Evolutionary conservation across 192 early-diverging fungal species (phyloP).

Genomic region (Umbelopsis ramanniana): DNA sequence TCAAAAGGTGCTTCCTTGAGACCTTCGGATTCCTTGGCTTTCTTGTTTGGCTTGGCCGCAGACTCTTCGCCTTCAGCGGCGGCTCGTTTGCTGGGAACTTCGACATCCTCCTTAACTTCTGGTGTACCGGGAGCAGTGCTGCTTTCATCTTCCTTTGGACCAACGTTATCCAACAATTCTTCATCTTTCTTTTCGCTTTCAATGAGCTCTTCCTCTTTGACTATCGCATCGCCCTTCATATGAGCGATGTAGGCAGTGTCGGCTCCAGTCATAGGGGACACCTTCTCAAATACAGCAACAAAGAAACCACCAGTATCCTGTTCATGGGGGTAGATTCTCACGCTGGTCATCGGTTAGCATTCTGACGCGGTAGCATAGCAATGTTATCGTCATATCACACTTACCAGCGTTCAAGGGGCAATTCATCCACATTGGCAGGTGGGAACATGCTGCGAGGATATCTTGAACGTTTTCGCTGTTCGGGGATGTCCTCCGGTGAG

Average conservation of each 20-base stretch:
- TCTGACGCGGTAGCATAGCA: not conserved
- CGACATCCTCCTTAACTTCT: constrained; percentile 20
- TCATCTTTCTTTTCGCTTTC: constrained; percentile 27
- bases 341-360: constrained; percentile 39
- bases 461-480: constrained; percentile 43
- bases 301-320: constrained; percentile 99
- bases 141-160: constrained; percentile 13
- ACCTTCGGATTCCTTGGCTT: constrained; percentile 47
- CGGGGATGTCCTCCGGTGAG: constrained; percentile 49
- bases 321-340: constrained; percentile 90
- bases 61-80: constrained; percentile 16
- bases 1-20: constrained; percentile 87
- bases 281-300: constrained; percentile 95
- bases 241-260: constrained; percentile 45
- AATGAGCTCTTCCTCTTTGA: constrained; percentile 9
- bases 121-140: not conserved
- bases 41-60: constrained; percentile 39
- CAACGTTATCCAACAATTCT: constrained; percentile 19
- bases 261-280: constrained; percentile 63
- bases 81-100: constrained; percentile 30
- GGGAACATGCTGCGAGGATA: constrained; percentile 67
- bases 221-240: constrained; percentile 30
- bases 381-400: not conserved
- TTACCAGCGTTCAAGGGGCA: constrained; percentile 72
- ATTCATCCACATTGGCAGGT: constrained; percentile 57